Conservation (phyloP, 805 yeast species). For the Saturnispora kantuleensis region DNA sequence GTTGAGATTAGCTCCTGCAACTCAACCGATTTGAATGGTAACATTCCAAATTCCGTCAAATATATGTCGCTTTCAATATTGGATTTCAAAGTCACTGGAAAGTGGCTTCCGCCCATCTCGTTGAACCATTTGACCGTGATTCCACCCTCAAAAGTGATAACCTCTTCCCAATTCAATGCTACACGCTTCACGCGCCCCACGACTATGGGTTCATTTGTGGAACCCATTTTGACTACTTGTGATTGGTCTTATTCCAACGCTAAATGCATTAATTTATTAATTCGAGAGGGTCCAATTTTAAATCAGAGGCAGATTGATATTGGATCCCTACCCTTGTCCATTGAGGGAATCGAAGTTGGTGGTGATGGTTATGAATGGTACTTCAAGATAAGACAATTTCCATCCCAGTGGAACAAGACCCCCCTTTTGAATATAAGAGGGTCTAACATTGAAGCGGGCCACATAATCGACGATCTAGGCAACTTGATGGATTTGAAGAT, state of each 20-base stretch:
- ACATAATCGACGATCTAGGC: background rate
- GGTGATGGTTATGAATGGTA: conserved; percentile 1
- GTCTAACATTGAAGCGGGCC: background rate
- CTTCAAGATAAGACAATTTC: background rate
- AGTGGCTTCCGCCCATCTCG: background rate
- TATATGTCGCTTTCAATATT: conserved; percentile 2
- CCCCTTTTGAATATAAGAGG: background rate
- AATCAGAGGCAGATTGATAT: background rate
- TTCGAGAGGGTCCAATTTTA: background rate
- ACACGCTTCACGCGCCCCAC: background rate
- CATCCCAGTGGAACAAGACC: background rate
- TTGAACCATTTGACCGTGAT: conserved; percentile 2
- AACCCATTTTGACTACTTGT: background rate
- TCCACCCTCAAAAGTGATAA: background rate
- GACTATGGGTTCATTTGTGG: background rate
- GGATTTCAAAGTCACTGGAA: background rate
- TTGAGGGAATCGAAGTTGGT: conserved; percentile 3
- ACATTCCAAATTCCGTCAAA: conserved; percentile 1
- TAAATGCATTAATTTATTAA: background rate
- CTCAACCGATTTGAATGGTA: background rate
- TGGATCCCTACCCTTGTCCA: conserved; percentile 1
- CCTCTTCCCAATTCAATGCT: background rate
- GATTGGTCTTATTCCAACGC: conserved; percentile 1
- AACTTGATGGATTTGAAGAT: background rate
- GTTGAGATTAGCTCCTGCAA: background rate